Conservation (phyloP, 257 asterid genomes). For the Nicotiana sylvestris region DNA sequence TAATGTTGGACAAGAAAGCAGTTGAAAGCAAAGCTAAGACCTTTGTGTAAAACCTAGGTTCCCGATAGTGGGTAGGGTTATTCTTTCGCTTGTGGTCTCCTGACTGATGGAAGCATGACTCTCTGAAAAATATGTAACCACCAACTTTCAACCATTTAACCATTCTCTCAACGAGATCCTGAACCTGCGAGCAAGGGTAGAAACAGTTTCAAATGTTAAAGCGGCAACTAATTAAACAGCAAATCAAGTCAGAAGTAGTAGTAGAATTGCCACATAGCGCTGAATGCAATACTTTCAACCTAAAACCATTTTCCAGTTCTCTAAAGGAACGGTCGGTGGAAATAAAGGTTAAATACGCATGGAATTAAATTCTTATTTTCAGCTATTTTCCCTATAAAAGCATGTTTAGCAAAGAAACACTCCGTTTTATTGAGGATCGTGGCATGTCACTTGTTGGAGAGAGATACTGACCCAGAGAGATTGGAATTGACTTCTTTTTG, state of each 20-base stretch:
- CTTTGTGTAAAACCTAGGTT: conserved; percentile 93
- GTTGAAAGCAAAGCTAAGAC: conserved; percentile 27
- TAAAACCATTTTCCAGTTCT: neutral
- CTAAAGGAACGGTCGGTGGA: neutral
- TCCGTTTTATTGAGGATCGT: neutral
- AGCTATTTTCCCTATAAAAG: neutral
- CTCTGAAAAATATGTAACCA: conserved; percentile 88
- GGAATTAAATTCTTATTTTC: too few species aligned
- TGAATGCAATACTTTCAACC: neutral
- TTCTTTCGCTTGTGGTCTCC: conserved; percentile 86
- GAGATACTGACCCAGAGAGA: neutral
- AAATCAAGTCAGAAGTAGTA: neutral
- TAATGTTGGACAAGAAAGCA: neutral
- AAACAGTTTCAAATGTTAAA: neutral
- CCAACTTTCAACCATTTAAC: conserved; percentile 91
- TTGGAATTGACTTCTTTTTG: neutral
- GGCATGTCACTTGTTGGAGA: neutral
- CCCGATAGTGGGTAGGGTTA: conserved; percentile 95
- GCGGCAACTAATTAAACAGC: neutral
- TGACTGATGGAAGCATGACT: conserved; percentile 95
- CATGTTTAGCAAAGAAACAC: neutral
- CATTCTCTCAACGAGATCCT: conserved; percentile 64
- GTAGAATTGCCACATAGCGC: neutral
- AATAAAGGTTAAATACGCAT: neutral
- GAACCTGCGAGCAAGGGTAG: conserved; percentile 50